phyloP scores from a whole-genome alignment of 495 filamentous ascomycete genomes.

The Glutinoglossum americanum region DNA sequence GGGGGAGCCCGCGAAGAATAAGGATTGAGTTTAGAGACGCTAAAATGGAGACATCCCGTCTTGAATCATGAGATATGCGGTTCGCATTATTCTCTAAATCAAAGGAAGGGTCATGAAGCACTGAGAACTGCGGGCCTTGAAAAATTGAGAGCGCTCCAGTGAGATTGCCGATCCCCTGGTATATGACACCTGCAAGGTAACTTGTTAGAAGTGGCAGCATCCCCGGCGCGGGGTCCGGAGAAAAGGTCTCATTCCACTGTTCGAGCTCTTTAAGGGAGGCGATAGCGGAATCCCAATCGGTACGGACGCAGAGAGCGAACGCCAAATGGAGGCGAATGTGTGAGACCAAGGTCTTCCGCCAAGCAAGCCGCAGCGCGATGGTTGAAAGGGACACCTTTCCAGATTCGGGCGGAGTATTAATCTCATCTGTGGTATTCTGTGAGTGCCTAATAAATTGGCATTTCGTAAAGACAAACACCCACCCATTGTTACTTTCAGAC shows the following conservation, averaged over 20 bases:
- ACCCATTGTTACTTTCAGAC: conserved; percentile 35
- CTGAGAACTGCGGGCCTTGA: conserved; percentile 32
- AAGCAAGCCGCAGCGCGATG: conserved; percentile 10
- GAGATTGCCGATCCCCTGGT: conserved; percentile 59
- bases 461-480: conserved; percentile 9
- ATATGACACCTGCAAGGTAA: conserved; percentile 57
- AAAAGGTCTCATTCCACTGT: neutral
- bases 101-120: conserved; percentile 22
- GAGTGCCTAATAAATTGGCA: neutral
- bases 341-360: conserved; percentile 25
- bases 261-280: conserved; percentile 8
- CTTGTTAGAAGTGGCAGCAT: conserved; percentile 22
- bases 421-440: conserved; percentile 2
- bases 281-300: conserved; percentile 36
- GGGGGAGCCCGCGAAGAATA: conserved; percentile 47
- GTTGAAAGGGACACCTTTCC: conserved; percentile 2
- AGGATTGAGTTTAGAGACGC: conserved; percentile 63
- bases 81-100: conserved; percentile 23
- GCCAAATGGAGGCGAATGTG: conserved; percentile 36
- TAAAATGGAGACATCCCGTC: conserved; percentile 51
- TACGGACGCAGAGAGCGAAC: conserved; percentile 36
- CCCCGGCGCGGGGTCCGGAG: conserved; percentile 16
- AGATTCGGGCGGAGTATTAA: conserved; percentile 22
- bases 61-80: conserved; percentile 4
- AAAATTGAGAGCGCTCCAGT: conserved; percentile 42